phyloP scores from a whole-genome alignment of 1,284 basidiomycete genomes.

The Cutaneotrichosporon cavernicola region DNA sequence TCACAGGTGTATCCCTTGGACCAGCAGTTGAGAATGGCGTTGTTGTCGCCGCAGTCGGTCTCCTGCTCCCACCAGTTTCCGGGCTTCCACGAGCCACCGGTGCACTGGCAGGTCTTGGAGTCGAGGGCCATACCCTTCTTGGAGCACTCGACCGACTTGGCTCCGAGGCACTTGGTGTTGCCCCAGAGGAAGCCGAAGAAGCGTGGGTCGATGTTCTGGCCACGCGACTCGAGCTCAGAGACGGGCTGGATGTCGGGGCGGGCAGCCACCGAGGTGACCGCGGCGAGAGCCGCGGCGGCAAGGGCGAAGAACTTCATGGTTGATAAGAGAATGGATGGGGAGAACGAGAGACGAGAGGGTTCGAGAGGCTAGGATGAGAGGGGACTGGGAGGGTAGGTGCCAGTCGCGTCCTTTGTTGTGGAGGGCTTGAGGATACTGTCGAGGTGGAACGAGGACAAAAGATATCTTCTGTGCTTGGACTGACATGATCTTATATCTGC shows the following conservation, averaged over 20 bases:
- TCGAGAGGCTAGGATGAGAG: not conserved
- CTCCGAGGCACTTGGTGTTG: constrained; percentile 9
- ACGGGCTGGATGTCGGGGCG: constrained; percentile 11
- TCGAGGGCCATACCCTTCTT: constrained; percentile 15
- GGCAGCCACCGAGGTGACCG: constrained; percentile 1
- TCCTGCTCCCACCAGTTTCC: constrained; percentile 5
- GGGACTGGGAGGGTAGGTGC: constrained; percentile 1
- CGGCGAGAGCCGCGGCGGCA: constrained; percentile 1
- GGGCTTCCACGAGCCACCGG: not conserved
- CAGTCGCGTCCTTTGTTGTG: not conserved
- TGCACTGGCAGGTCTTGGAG: constrained; percentile 13
- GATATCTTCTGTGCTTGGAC: not conserved
- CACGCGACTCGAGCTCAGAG: constrained; percentile 7
- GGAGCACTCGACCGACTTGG: constrained; percentile 16
- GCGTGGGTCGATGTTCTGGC: constrained; percentile 9
- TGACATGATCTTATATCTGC: not conserved
- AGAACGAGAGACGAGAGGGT: constrained; percentile 2
- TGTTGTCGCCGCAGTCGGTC: constrained; percentile 7
- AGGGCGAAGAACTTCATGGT: constrained; percentile 9
- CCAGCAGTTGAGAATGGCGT: constrained; percentile 20
- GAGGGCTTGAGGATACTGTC: not conserved
- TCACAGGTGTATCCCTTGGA: constrained; percentile 12
- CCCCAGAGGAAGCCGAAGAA: not conserved
- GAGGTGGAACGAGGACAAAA: not conserved
- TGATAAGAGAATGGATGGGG: not conserved